Conservation (phyloP, 192 early-diverging fungal species). For the Fimicolochytrium jonesii region DNA sequence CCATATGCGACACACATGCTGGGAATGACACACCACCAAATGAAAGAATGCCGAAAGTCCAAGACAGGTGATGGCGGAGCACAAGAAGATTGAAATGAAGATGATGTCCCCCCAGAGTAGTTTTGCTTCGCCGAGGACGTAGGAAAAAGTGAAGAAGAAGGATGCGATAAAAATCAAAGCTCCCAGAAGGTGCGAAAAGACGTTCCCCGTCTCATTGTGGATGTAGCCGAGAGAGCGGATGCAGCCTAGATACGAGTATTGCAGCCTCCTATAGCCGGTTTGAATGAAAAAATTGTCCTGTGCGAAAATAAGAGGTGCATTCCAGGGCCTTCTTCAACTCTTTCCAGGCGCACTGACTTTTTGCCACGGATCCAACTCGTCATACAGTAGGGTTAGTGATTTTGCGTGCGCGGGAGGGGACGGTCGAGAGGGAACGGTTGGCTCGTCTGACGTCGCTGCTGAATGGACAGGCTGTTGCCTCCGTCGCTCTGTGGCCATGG, state of each 20-base stretch:
- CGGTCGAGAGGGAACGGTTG: no score
- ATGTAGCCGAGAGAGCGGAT: conserved; percentile 70
- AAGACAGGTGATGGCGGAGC: conserved; percentile 73
- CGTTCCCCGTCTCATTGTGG: conserved; percentile 94
- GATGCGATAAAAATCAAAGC: conserved; percentile 50
- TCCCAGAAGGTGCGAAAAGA: conserved; percentile 82
- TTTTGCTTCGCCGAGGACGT: conserved; percentile 27
- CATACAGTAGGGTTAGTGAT: conserved; percentile 15
- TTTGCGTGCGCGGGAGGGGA: no score
- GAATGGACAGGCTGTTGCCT: no score
- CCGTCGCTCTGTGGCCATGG: no score
- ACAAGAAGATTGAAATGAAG: conserved; percentile 72
- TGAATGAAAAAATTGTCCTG: conserved; percentile 76
- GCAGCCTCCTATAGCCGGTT: conserved; percentile 74
- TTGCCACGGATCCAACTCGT: conserved; percentile 17
- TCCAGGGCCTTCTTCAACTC: not conserved
- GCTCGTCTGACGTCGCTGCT: no score
- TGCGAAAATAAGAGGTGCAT: conserved; percentile 4
- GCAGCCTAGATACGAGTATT: conserved; percentile 71
- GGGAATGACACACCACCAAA: conserved; percentile 79
- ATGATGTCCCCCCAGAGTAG: conserved; percentile 58
- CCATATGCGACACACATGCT: conserved; percentile 60
- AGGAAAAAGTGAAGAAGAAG: conserved; percentile 33
- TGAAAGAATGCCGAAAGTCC: conserved; percentile 77
- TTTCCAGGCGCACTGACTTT: conserved; percentile 1